Conservation (phyloP, 2,329 filamentous ascomycete species). For the Colletotrichum somersetense region DNA sequence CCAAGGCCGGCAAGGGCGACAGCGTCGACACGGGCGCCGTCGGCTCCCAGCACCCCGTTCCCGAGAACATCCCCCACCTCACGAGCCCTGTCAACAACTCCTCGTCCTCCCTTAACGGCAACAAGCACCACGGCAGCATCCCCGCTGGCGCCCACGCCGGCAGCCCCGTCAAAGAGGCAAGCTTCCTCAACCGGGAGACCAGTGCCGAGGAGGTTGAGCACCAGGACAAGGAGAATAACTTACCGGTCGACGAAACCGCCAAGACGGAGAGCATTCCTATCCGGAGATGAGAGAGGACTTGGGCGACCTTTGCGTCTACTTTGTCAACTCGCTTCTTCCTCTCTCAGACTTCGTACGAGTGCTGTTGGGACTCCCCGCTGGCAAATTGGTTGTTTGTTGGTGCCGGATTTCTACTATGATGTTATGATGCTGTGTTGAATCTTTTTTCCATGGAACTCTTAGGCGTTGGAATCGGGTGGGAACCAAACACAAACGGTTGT, state of each 20-base stretch:
- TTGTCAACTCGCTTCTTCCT: slow-evolving; percentile 32
- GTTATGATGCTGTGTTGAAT: slow-evolving; percentile 41
- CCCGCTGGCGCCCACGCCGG: slow-evolving; percentile 68
- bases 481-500: slow-evolving; percentile 37
- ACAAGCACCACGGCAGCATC: slow-evolving; percentile 42
- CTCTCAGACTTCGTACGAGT: slow-evolving; percentile 32
- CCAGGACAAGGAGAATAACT: slow-evolving; percentile 36
- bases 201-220: slow-evolving; percentile 68
- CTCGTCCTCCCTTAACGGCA: slow-evolving; percentile 39
- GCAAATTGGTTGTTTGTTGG: slow-evolving; percentile 38
- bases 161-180: slow-evolving; percentile 91
- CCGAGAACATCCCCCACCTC: slow-evolving; percentile 94
- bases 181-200: slow-evolving; percentile 85
- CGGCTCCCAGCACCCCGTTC: slow-evolving; percentile 93
- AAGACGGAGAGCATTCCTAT: slow-evolving; percentile 71
- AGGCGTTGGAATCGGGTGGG: slow-evolving; percentile 33
- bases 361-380: slow-evolving; percentile 19
- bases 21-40: slow-evolving; percentile 94
- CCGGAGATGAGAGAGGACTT: slow-evolving; percentile 62
- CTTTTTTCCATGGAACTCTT: slow-evolving; percentile 37
- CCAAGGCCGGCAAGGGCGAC: slow-evolving; percentile 96
- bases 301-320: slow-evolving; percentile 11
- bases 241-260: slow-evolving; percentile 39
- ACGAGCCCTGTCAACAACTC: slow-evolving; percentile 70
- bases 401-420: slow-evolving; percentile 35